Evolutionary conservation across 2,329 filamentous ascomycete genomes (phyloP).

Genomic region (Didymella arachidicola): DNA sequence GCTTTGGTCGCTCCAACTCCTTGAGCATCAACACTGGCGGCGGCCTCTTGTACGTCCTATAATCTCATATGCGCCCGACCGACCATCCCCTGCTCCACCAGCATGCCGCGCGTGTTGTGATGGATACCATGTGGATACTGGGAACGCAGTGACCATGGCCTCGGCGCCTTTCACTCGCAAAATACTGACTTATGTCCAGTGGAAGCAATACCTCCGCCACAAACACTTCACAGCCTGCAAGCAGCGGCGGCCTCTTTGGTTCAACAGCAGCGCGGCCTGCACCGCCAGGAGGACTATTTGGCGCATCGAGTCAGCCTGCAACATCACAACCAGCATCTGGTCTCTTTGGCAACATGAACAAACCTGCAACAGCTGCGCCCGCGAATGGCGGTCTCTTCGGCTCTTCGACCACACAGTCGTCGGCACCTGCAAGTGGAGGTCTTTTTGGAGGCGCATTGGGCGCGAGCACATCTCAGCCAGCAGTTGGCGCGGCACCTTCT

Average conservation of each 20-base stretch:
- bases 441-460: constrained; percentile 49
- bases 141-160: constrained; percentile 15
- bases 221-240: constrained; percentile 32
- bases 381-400: constrained; percentile 48
- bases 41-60: constrained; percentile 56
- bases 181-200: constrained; percentile 38
- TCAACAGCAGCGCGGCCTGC: constrained; percentile 37
- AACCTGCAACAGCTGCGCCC: constrained; percentile 39
- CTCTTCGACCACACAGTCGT: constrained; percentile 38
- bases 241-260: constrained; percentile 48
- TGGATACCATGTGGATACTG: constrained; percentile 11
- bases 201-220: constrained; percentile 40
- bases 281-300: constrained; percentile 38
- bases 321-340: constrained; percentile 37
- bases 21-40: constrained; percentile 64
- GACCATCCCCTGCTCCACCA: not conserved
- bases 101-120: constrained; percentile 3
- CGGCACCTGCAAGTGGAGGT: constrained; percentile 38
- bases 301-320: constrained; percentile 22
- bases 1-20: constrained; percentile 58
- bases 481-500: constrained; percentile 30
- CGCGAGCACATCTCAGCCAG: constrained; percentile 33
- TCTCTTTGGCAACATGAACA: constrained; percentile 50
- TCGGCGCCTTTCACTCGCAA: constrained; percentile 9
- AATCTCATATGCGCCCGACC: not conserved